Evolutionary conservation across 2,329 filamentous ascomycete species (phyloP).

Genomic region (Parastagonospora nodorum): DNA sequence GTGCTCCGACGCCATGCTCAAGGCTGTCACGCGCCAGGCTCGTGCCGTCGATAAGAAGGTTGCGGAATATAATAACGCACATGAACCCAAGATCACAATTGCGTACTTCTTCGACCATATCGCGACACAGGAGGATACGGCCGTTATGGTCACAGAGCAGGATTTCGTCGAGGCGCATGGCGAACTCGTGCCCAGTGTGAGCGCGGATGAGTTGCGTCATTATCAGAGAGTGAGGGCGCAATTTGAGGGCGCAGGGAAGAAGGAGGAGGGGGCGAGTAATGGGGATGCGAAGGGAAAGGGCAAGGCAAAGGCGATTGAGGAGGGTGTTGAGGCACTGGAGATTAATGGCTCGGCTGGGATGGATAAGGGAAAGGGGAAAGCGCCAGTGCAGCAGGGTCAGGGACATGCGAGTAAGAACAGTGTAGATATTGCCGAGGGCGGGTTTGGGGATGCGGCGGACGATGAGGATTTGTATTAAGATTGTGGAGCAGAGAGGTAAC

Average conservation of each 20-base stretch:
- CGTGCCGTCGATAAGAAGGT: constrained; percentile 84
- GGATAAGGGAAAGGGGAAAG: constrained; percentile 42
- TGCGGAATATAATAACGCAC: constrained; percentile 64
- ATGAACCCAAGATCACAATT: constrained; percentile 67
- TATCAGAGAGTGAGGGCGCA: constrained; percentile 82
- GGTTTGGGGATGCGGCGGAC: constrained; percentile 47
- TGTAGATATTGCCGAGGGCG: constrained; percentile 42
- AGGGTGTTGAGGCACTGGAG: constrained; percentile 47
- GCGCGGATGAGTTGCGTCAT: constrained; percentile 86
- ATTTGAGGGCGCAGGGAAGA: constrained; percentile 72
- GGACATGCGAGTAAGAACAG: constrained; percentile 41
- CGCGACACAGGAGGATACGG: constrained; percentile 79
- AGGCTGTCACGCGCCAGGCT: constrained; percentile 92
- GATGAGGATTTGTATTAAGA: constrained; percentile 52
- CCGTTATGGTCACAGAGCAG: constrained; percentile 84
- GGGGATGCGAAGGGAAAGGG: constrained; percentile 31
- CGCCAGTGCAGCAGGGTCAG: constrained; percentile 32
- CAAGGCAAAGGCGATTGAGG: constrained; percentile 35
- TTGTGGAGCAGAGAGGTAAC: too few relatives aligned
- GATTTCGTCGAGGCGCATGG: constrained; percentile 82
- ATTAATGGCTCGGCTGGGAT: constrained; percentile 33
- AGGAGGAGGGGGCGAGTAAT: constrained; percentile 51
- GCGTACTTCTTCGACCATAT: constrained; percentile 96
- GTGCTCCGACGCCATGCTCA: constrained; percentile 98
- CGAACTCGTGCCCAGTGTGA: constrained; percentile 93